A percentile compares a stretch with the other conserved stretches of the same genome.
Evolutionary conservation across 2,329 filamentous ascomycete species (phyloP).

Genomic region (Colletotrichum abscissum): DNA sequence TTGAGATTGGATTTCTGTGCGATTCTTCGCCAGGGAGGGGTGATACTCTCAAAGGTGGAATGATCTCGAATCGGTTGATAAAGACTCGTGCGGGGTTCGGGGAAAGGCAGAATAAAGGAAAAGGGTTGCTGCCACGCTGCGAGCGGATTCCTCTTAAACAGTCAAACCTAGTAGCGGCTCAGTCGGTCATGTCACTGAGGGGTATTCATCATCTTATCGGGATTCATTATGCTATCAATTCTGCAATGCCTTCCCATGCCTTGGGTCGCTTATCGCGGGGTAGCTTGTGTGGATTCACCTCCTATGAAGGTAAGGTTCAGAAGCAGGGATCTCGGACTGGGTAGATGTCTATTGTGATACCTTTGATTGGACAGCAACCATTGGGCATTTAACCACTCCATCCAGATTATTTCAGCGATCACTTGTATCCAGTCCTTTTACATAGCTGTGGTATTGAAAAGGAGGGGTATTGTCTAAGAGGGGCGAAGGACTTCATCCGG

Average conservation of each 20-base stretch:
- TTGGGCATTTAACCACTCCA: not conserved
- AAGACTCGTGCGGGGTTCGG: not conserved
- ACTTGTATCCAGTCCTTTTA: not conserved
- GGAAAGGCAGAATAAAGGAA: no score
- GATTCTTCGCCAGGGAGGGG: not conserved
- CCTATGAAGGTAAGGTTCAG: no score
- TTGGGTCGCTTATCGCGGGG: slow-evolving; percentile 6
- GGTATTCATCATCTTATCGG: not conserved
- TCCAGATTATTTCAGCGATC: not conserved
- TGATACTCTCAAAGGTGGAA: not conserved
- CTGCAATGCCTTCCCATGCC: not conserved
- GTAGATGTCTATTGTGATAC: not conserved
- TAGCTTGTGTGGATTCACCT: not conserved
- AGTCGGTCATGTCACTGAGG: not conserved
- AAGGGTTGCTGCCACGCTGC: not conserved
- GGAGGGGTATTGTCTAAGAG: not conserved
- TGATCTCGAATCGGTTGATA: not conserved
- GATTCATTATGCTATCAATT: not conserved
- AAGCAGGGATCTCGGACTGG: not conserved
- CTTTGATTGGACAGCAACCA: not conserved
- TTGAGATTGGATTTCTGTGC: not conserved
- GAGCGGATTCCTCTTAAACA: slow-evolving; percentile 1
- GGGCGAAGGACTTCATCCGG: not conserved
- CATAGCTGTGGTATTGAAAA: not conserved
- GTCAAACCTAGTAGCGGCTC: not conserved